Base-by-base conservation (phyloP, 169 alveolate species). In the Plasmodium adleri region DNA sequence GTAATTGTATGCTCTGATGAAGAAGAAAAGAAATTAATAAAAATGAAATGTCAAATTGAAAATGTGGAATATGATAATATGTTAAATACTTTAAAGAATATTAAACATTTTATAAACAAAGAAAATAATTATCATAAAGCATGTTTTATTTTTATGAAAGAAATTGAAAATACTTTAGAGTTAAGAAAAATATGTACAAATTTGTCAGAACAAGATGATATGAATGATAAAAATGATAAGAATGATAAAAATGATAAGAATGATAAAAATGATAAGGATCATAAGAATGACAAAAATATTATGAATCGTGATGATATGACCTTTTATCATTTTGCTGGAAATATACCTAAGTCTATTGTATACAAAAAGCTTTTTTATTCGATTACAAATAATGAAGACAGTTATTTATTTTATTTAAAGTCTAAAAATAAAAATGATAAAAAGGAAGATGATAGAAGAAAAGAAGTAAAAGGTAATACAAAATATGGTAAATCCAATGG, bases 21-120 rank as follows among this genome's bases (percentile, higher is more conserved):
- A 13, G 52, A 68, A 24, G 91, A 68, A 43, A 83, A 62, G 50
- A n/a, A 83, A 4, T 67, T 83, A 28, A 52, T 83, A 5, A 60
- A 72, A 28, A 83, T 68, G 73, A 83, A 83, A 72, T 83, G 91
- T 50, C 15, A 43, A 63, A 8, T 68, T 72, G 91, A 67, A 72
- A 60, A 72, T 7, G 63, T 68, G 1, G 85, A 83, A 39, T 83
- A 83, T 68, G 91, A 83, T 9, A 6, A 83, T 28, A 50, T 83
- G 13, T 1, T 83, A 43, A 32, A 63, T 49, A 5, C 9, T 2
- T 15, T 68, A 83, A 83, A 83, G 45, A 83, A 68, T 54, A 68
- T 83, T 68, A 83, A 83, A 63, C 59, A 72, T 28, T 83, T 17
- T 62, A 1, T 83, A 28, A 20, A 12, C 13, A 83, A 83, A 28